Evolutionary conservation across 139 green algal species (phyloP).

Genomic region (Zygnema cylindricum): DNA sequence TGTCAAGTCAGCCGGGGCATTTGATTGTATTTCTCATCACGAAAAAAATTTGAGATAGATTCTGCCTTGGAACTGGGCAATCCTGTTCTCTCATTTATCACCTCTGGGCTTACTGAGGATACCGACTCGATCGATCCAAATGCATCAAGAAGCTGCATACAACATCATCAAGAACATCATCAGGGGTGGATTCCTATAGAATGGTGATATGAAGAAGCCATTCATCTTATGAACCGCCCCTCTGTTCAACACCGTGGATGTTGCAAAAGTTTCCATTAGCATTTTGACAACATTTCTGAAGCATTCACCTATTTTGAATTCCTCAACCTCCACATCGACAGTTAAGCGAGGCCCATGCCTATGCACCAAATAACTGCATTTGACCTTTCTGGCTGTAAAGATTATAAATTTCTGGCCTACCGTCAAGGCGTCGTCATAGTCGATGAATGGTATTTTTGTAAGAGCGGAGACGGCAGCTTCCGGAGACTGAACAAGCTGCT

Average conservation of each 20-base stretch:
- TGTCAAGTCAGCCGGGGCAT: background rate
- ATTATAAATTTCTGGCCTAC: background rate
- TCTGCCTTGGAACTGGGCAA: background rate
- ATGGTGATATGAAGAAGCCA: background rate
- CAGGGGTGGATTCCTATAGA: background rate
- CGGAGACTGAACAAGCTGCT: background rate
- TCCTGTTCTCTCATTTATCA: background rate
- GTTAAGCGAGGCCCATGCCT: too few species aligned
- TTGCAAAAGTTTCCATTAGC: background rate
- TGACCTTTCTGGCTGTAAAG: background rate
- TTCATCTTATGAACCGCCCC: too few species aligned
- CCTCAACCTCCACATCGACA: background rate
- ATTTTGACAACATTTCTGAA: background rate
- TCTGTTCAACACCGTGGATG: background rate
- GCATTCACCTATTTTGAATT: background rate
- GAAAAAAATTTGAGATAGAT: background rate
- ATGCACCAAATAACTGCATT: background rate
- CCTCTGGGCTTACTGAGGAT: background rate
- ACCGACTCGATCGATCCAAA: background rate
- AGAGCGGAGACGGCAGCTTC: background rate
- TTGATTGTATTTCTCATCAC: background rate
- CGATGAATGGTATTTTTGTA: background rate
- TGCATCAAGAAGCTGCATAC: background rate
- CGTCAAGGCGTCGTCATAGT: background rate
- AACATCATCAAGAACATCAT: background rate